A percentile compares a stretch with the other conserved stretches of the same genome.
Conservation (phyloP, 768 basidiomycete genomes). For the Mycena amicta region DNA sequence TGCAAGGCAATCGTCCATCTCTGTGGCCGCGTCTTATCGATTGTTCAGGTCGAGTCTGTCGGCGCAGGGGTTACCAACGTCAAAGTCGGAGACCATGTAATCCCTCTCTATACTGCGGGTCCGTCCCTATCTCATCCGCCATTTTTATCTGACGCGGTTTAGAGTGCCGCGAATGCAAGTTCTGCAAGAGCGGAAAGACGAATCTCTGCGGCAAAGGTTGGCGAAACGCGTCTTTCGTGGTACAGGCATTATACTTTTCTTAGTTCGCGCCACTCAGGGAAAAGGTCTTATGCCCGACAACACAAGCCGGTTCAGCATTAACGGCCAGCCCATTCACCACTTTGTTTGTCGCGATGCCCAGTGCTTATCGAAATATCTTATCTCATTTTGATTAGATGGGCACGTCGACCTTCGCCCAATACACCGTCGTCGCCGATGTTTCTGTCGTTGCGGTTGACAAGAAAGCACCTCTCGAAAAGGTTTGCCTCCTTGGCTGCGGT, state of each 20-base stretch:
- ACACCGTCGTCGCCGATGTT: constrained; percentile 97
- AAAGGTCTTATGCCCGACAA: constrained; percentile 94
- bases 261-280: constrained; percentile 92
- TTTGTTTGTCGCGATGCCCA: constrained; percentile 61
- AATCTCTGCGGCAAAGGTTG: constrained; percentile 95
- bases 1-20: constrained; percentile 46
- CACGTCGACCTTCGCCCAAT: constrained; percentile 98
- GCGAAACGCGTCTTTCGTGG: background rate
- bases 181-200: constrained; percentile 98
- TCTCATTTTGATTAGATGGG: constrained; percentile 75
- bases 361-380: background rate
- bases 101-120: constrained; percentile 96
- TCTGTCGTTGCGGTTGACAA: constrained; percentile 91
- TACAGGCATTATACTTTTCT: background rate
- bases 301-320: constrained; percentile 84
- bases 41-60: constrained; percentile 86
- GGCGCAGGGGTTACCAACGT: constrained; percentile 89
- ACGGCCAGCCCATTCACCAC: constrained; percentile 85
- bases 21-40: constrained; percentile 5
- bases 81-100: constrained; percentile 89
- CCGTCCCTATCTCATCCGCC: constrained; percentile 17
- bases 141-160: constrained; percentile 13
- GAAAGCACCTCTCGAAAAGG: constrained; percentile 88
- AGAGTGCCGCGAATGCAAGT: constrained; percentile 97
- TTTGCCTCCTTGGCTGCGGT: constrained; percentile 95